Conservation (phyloP, 1,284 basidiomycete genomes). For the Vanrija sp. region DNA sequence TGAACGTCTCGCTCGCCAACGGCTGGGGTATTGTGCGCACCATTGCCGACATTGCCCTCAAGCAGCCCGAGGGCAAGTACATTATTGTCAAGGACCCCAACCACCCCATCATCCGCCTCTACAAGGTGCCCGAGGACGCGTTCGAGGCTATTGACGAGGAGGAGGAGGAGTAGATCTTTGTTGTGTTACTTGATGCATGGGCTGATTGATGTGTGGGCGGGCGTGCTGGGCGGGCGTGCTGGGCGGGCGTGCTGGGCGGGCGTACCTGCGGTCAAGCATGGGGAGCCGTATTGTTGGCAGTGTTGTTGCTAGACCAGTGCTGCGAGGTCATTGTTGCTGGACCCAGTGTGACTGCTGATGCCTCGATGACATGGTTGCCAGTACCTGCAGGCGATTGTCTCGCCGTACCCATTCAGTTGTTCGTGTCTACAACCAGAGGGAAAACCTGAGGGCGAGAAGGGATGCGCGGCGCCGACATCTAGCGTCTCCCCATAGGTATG, state of each 20-base stretch:
- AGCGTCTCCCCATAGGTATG: background rate
- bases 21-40: constrained; percentile 99
- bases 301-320: too few species aligned
- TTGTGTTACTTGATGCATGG: background rate
- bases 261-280: background rate
- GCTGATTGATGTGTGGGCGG: background rate
- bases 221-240: background rate
- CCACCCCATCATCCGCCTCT: constrained; percentile 89
- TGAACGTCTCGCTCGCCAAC: constrained; percentile 91
- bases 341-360: too few species aligned
- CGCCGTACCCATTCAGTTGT: too few species aligned
- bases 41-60: constrained; percentile 85
- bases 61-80: constrained; percentile 94
- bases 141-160: constrained; percentile 81
- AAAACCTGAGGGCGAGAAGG: too few species aligned
- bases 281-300: background rate
- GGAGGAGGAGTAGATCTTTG: constrained; percentile 39
- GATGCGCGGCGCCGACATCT: too few species aligned
- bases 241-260: too few species aligned
- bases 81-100: constrained; percentile 94
- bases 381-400: too few species aligned
- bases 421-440: too few species aligned
- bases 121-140: constrained; percentile 80
- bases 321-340: too few species aligned
- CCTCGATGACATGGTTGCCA: too few species aligned